Evolutionary conservation across 1,284 basidiomycete species (phyloP).

Genomic region (Mycena sp.): DNA sequence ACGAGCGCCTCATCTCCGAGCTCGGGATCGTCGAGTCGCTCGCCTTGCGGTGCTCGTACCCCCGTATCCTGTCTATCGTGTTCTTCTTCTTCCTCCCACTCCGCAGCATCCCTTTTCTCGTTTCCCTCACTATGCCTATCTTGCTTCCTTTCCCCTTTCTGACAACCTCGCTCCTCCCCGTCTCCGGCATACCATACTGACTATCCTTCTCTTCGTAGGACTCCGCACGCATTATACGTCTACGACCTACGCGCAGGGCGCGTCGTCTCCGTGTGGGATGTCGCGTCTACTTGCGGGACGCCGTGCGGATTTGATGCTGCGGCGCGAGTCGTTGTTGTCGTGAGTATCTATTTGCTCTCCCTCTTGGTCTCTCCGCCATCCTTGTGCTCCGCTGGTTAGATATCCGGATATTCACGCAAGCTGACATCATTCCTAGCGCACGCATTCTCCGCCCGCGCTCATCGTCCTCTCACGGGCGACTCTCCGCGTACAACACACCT

Average conservation of each 20-base stretch:
- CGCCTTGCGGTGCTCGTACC: too few species aligned
- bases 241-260: constrained; percentile 11
- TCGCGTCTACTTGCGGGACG: background rate
- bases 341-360: background rate
- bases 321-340: constrained; percentile 10
- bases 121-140: too few species aligned
- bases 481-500: constrained; percentile 12
- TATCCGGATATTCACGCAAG: background rate
- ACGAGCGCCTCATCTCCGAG: too few species aligned
- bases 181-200: too few species aligned
- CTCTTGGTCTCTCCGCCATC: background rate
- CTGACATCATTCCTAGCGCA: background rate
- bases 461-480: constrained; percentile 18
- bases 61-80: background rate
- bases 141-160: background rate
- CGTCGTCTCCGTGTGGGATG: background rate
- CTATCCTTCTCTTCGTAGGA: constrained; percentile 3
- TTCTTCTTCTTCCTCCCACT: background rate
- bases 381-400: background rate
- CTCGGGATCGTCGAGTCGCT: too few species aligned
- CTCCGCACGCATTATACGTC: constrained; percentile 21
- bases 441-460: constrained; percentile 22
- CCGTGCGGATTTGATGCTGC: constrained; percentile 18
- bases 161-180: too few species aligned
- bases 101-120: too few species aligned